Base-by-base conservation (phyloP, 2,329 filamentous ascomycete species). In the Leptographium radiaticola region DNA sequence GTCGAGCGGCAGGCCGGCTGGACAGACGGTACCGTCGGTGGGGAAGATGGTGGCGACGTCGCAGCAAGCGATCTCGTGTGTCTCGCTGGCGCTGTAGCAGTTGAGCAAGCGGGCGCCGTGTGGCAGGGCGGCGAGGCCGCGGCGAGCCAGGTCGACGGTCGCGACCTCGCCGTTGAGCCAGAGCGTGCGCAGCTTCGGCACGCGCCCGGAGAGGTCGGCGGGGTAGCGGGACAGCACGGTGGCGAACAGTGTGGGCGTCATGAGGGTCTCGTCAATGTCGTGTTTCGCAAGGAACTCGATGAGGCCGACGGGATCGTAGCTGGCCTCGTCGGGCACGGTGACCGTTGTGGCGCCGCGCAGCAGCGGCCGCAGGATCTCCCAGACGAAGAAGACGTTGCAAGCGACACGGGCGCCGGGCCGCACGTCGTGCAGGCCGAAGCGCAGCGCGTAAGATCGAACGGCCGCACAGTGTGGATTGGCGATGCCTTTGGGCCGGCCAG, bases 371-470 rank as follows among this genome's bases (percentile, higher is more conserved):
- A 91, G 67, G 54, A 90, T 89, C 65, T 91, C 87, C 87, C 87
- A 91, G 48, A 90, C 76, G 64, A 91, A 91, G 67, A 90, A 91
- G 56, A 90, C 87, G 71, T 90, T 91, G 70, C 86, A 90, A n/a
- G 87, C 87, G 12, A 90, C 86, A 8, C 87, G 79, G 60, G 89
- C 87, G 16, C 86, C 86, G 0, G 82, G 83, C 18, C 75, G 68
- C 3, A 88, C 71, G 64, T 90, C 83, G 59, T 81, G 84, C 49
- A 90, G 66, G 11, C 70, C 72, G 62, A 90, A 90, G 65, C 87
- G 74, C 58, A 88, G 67, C 60, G 87, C 73, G 64, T 90, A 90
- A 8, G 86, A 90, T 33, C 79, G 75, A 1, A 90, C 82, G 0
- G 86, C 75, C 16, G 86, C 86, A 61, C 79, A 75, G 65, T 90